A percentile compares a stretch with the other conserved stretches of the same genome.
phyloP scores from a whole-genome alignment of 2,329 filamentous ascomycete species.

The Curvularia lunata region DNA sequence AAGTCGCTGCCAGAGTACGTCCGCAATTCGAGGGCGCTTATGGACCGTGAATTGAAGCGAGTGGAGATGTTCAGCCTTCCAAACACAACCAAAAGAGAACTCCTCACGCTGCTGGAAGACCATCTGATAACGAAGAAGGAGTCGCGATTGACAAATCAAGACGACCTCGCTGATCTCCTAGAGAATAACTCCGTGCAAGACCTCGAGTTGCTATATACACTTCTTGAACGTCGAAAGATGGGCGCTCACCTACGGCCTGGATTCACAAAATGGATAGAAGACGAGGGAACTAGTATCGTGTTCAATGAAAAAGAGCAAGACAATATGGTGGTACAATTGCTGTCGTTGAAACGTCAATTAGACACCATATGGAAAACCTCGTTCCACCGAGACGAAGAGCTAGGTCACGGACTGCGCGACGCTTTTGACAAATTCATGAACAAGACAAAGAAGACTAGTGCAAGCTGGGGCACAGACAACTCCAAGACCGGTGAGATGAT shows the following conservation, averaged over 20 bases:
- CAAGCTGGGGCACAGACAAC: conserved; percentile 79
- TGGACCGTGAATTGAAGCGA: conserved; percentile 73
- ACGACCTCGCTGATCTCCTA: conserved; percentile 75
- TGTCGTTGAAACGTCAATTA: conserved; percentile 79
- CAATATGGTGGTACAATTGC: conserved; percentile 83
- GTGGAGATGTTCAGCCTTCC: conserved; percentile 85
- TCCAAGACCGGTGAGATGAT: conserved; percentile 99
- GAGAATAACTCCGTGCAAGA: conserved; percentile 72
- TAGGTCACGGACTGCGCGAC: conserved; percentile 80
- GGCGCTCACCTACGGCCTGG: conserved; percentile 72
- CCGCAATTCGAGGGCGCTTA: conserved; percentile 68
- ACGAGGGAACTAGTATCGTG: conserved; percentile 77
- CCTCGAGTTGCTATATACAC: conserved; percentile 76
- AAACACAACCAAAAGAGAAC: conserved; percentile 76
- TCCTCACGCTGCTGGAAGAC: conserved; percentile 75
- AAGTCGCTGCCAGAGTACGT: conserved; percentile 77
- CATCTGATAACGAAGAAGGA: conserved; percentile 74
- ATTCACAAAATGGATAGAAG: conserved; percentile 80
- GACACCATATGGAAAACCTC: conserved; percentile 78
- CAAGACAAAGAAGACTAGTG: conserved; percentile 72
- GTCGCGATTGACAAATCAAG: conserved; percentile 61
- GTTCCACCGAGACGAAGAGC: conserved; percentile 77
- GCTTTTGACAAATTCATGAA: conserved; percentile 93
- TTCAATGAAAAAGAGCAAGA: conserved; percentile 78
- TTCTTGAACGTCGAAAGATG: conserved; percentile 75